Base-by-base conservation (phyloP, 768 basidiomycete species). In the Phylloporus sp. region DNA sequence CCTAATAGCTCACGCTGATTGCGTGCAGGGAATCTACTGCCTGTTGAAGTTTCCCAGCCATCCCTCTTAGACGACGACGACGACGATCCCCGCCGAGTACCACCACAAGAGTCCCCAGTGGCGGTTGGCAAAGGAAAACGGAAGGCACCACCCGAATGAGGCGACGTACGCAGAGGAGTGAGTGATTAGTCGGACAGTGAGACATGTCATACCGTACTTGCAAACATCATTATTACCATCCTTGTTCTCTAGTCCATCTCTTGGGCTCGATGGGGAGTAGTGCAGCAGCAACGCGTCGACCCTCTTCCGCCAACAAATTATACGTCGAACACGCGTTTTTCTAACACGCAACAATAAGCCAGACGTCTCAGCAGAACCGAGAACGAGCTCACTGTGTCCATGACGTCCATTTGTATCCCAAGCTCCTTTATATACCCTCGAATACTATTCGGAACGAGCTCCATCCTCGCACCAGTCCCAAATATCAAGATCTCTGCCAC, bases 311-410 rank as follows among this genome's bases (percentile, higher is more conserved):
- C 41, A 99, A 77, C 22, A 99, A 67, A 68, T 99, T 97, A 70
- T 94, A 99, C 0, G 95, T 97, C 24, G 95, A 87, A 60, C 91
- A 94, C 16, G 95, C 95, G 65, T 95, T 97, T 62, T 91, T 76
- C 94, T 89, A 41, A 15, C 43, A 47, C 29, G 34, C 18, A 23
- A 28, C 23, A 2, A 23, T 28, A 27, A 45, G 29, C 49, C 26
- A 53, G 43, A 22, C 32, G 9, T 5, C 18, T 2, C 31, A 24
- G 38, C 23, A 1, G n/a, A 6, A 31, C 7, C 43, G 9, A 27
- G 36, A 32, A n/a, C 26, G 46, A 28, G 26, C 82, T 27, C 52
- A 88, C 87, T 34, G 88, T 86, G 58, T 86, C 85, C 82, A 95
- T 91, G 18, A 91, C 78, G 59, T 98, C 95, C 44, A 92, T 71